Percentiles rank a stretch among this genome's conserved stretches.
These are phyloP conservation scores for Ophiostoma piceae DNA, from an alignment of 2,329 filamentous ascomycete species.

Conservation along the genomic window DNA sequence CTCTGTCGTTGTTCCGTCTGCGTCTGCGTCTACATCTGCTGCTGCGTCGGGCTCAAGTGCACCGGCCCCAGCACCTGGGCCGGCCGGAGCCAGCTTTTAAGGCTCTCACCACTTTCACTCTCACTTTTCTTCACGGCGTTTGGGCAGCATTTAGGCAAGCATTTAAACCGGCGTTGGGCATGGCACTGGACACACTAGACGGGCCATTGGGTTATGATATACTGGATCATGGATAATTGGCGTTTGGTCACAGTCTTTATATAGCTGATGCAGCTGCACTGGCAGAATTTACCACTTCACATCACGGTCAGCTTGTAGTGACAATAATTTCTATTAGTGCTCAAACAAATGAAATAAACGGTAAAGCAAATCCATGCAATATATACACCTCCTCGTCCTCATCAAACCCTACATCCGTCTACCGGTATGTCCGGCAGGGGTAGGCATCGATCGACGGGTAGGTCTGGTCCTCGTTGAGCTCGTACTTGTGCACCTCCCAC, in stretches of 20 bases:
- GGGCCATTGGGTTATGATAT: background rate
- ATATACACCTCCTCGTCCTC: slow-evolving; percentile 19
- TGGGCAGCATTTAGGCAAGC: background rate
- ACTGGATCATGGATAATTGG: background rate
- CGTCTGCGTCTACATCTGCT: background rate
- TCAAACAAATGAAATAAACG: background rate
- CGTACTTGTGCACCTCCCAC: slow-evolving; percentile 66
- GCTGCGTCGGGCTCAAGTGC: background rate
- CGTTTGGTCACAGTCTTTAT: background rate
- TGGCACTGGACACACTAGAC: background rate
- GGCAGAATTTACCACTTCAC: too few relatives aligned
- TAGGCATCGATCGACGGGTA: slow-evolving; percentile 56
- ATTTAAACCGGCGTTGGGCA: background rate
- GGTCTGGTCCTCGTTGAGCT: slow-evolving; percentile 58
- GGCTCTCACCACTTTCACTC: background rate
- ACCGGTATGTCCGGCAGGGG: slow-evolving; percentile 56
- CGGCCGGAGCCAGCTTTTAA: background rate
- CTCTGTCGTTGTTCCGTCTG: background rate
- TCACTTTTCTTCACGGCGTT: background rate
- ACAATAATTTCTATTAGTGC: background rate
- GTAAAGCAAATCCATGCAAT: slow-evolving; percentile 17
- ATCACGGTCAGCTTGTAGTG: background rate
- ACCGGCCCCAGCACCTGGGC: background rate
- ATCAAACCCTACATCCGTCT: background rate
- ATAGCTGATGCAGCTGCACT: background rate